Percentiles rank a stretch among this genome's conserved stretches.
These are phyloP conservation scores for Boletus rubescentipes DNA, from an alignment of 768 basidiomycete species.

Conservation along the genomic window DNA sequence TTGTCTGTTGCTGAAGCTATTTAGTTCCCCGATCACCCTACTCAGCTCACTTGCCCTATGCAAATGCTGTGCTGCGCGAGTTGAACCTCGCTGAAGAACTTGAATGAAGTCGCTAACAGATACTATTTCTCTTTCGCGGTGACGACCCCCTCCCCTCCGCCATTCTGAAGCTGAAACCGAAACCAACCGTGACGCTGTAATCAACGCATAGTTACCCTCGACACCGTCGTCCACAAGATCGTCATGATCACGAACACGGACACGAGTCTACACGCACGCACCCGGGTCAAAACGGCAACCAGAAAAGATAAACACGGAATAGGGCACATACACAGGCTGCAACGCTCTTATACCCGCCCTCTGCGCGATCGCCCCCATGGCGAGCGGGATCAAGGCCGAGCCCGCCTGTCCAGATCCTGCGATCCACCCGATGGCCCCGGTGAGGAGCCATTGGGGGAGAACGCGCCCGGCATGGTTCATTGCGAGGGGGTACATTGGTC, in stretches of 20 bases:
- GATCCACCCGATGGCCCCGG: constrained; percentile 61
- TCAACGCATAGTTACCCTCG: constrained; percentile 5
- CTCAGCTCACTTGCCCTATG: too few relatives aligned
- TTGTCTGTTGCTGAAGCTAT: too few relatives aligned
- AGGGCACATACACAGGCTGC: constrained; percentile 28
- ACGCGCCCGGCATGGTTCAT: constrained; percentile 66
- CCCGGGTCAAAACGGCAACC: too few relatives aligned
- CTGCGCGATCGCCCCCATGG: constrained; percentile 64
- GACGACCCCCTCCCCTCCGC: too few relatives aligned
- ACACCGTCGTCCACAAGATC: constrained; percentile 36
- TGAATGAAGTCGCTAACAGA: too few relatives aligned
- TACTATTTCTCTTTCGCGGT: too few relatives aligned
- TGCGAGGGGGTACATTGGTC: constrained; percentile 47
- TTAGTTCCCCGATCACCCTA: too few relatives aligned
- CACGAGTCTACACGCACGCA: constrained; percentile 26
- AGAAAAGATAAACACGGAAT: too few relatives aligned
- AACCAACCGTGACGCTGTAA: too few relatives aligned
- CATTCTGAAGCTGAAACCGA: too few relatives aligned
- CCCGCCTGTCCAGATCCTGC: constrained; percentile 66
- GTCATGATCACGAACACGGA: constrained; percentile 40
- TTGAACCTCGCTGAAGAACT: too few relatives aligned
- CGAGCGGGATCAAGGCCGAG: constrained; percentile 65
- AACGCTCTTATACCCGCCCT: constrained; percentile 47
- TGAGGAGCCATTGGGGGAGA: constrained; percentile 66
- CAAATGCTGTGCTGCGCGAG: too few relatives aligned